Evolutionary conservation across 2,329 filamentous ascomycete species (phyloP).

Genomic region (Colletotrichum eleusines): DNA sequence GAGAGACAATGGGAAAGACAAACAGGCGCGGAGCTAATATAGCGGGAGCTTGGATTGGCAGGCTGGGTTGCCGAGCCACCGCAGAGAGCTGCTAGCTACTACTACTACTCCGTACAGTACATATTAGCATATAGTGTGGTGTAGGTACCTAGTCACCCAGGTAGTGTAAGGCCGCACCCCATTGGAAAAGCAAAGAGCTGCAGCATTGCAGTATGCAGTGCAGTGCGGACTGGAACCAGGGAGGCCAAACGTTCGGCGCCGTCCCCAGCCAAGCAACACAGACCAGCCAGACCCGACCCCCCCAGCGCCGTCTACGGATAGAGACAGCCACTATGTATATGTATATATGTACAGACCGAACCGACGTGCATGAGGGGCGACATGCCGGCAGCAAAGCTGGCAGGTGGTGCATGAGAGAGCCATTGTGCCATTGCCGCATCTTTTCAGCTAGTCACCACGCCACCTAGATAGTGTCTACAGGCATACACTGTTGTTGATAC

Average conservation of each 20-base stretch:
- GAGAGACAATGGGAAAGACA: not conserved
- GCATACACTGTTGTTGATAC: too few relatives aligned
- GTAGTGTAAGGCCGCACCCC: constrained; percentile 1
- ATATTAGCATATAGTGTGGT: not conserved
- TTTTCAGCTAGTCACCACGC: too few relatives aligned
- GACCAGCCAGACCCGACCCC: not conserved
- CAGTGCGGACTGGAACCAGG: not conserved
- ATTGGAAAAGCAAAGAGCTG: constrained; percentile 1
- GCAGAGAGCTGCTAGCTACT: not conserved
- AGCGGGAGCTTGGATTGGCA: not conserved
- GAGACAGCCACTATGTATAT: too few relatives aligned
- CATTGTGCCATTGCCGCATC: too few relatives aligned
- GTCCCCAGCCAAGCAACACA: not conserved
- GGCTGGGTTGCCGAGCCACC: constrained; percentile 9
- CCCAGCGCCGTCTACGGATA: not conserved
- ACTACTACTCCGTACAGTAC: too few relatives aligned
- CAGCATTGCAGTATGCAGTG: not conserved
- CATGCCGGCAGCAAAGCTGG: constrained; percentile 32
- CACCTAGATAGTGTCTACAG: too few relatives aligned
- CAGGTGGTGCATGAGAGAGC: too few relatives aligned
- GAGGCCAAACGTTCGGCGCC: not conserved
- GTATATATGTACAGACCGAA: not conserved
- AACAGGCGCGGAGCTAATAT: not conserved
- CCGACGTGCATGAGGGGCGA: constrained; percentile 10
- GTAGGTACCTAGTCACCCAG: too few relatives aligned